These are phyloP conservation scores for Sclerotinia nivalis DNA, from an alignment of 2,329 filamentous ascomycete species.

Conservation along the genomic window DNA sequence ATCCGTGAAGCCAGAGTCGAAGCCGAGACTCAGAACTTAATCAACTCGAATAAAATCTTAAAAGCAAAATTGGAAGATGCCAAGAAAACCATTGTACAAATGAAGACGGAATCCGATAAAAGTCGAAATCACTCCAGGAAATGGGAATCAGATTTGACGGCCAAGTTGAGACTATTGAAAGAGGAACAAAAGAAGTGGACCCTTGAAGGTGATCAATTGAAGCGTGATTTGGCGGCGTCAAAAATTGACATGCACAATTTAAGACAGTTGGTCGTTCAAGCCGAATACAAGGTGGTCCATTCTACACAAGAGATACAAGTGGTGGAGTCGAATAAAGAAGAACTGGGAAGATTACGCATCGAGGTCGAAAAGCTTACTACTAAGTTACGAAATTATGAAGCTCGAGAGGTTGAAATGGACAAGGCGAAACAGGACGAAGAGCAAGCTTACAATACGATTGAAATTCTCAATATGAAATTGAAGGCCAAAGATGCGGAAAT, in stretches of 20 bases:
- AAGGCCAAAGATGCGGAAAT: slow-evolving; percentile 52
- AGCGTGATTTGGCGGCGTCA: slow-evolving; percentile 58
- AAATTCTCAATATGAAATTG: slow-evolving; percentile 60
- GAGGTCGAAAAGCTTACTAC: slow-evolving; percentile 62
- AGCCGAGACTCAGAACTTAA: slow-evolving; percentile 78
- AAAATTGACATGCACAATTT: slow-evolving; percentile 64
- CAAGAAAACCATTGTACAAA: slow-evolving; percentile 67
- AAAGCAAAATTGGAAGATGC: slow-evolving; percentile 73
- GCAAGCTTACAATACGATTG: slow-evolving; percentile 58
- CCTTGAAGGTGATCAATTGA: slow-evolving; percentile 56
- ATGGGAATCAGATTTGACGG: slow-evolving; percentile 70
- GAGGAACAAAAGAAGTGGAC: slow-evolving; percentile 70
- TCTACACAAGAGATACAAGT: slow-evolving; percentile 64
- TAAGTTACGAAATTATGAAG: slow-evolving; percentile 63
- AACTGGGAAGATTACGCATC: slow-evolving; percentile 59
- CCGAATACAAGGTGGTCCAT: slow-evolving; percentile 67
- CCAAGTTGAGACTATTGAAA: slow-evolving; percentile 64
- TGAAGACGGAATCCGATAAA: slow-evolving; percentile 71
- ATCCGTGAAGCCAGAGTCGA: slow-evolving; percentile 76
- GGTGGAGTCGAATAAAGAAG: slow-evolving; percentile 60
- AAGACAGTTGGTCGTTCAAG: slow-evolving; percentile 63
- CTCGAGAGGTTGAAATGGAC: slow-evolving; percentile 61
- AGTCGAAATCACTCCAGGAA: slow-evolving; percentile 74
- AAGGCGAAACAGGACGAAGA: slow-evolving; percentile 58
- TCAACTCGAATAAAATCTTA: slow-evolving; percentile 73